Base-by-base conservation (phyloP, 768 basidiomycete species). In the Lentinula aciculospora region DNA sequence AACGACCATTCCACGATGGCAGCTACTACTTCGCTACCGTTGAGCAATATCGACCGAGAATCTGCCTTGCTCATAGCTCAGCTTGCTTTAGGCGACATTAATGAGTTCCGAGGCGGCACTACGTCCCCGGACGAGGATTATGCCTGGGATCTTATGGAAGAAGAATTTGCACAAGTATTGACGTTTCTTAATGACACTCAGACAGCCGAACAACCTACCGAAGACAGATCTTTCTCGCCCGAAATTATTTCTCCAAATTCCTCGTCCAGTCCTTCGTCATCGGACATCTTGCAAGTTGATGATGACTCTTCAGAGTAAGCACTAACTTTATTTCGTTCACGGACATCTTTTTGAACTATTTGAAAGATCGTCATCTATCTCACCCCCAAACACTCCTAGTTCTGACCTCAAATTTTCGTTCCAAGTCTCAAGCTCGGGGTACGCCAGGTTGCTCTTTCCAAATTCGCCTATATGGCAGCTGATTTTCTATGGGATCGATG, bases 1-100 rank as follows among this genome's bases (percentile, higher is more conserved):
- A 3, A 13, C 34, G 5, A 36, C 31, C 48, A 31, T 3, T 21
- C 28, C 4, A 7, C 23, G 4, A 56, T 56, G 54, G 54, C 54
- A n/a, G n/a, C n/a, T n/a, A 31, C 54, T 39, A 49, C 21, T 9
- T 4, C 28, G 9, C 12, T 10, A 27, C 36, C 23, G 12, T 32
- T 56, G 13, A n/a, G 44, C 23, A 56, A 56, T 15, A 19, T 56
- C 25, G 54, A 56, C 28, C 39, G 28, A 28, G 28, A 12, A 3
- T 44, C 54, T 19, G 54, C 54, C 17, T 28, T 56, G 12, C 44
- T 56, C 19, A 56, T 56, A n/a, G 54, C 54, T 29, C 39, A 34
- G 29, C 40, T 56, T 23, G 25, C 39, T 2, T 28, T 56, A 12
- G 40, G 29, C 9, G 54, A 56, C 13, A 56, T 56, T 9, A 9